Evolutionary conservation across 2,329 filamentous ascomycete genomes (phyloP), one percentile per base, ranked within the genome.

Genomic region (Tolypocladium amazonense): DNA sequence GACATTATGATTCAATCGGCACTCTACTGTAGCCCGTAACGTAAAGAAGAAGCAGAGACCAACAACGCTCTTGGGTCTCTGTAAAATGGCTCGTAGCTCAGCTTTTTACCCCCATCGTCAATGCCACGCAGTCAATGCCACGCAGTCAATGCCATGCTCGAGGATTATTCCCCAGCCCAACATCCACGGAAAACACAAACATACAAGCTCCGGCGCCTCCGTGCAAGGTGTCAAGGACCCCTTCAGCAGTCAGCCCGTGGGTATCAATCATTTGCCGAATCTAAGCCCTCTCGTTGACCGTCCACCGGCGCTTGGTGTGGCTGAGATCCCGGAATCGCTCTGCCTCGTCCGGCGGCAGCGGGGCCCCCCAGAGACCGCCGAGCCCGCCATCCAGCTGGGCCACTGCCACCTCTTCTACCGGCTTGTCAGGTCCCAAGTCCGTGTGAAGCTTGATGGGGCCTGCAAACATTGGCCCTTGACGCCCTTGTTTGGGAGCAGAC

Each of bases 271-370:
- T n/a, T 14, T 15, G 15, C 7, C 4, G n/a, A 47, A 30, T 33
- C 61, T 61, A 68, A 56, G 65, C 67, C 59, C 72, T 75, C 65
- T 84, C 81, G 54, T 76, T 82, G 5, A 83, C 76, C 27, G 81
- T 83, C 82, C 82, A 85, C 30, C 81, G 74, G 57, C 81, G 70
- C 70, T 84, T 84, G 1, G 75, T 72, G 25, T 75, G 72, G 39
- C 73, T 76, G 59, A 75, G 60, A 60, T 83, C 81, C 8, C 78
- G 72, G 37, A 75, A 70, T 37, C 71, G 72, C 58, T 82, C 80
- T 0, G 75, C 77, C 50, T 79, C 74, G 9, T 73, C 76, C 18
- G 76, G 72, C 25, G 78, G 75, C 57, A 71, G 70, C 3, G 77
- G 76, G 12, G 74, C 65, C 4, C 76, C 76, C 78, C 76, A 80